phyloP scores from a whole-genome alignment of 164 flowering plant species.

The Stephania cephalantha region DNA sequence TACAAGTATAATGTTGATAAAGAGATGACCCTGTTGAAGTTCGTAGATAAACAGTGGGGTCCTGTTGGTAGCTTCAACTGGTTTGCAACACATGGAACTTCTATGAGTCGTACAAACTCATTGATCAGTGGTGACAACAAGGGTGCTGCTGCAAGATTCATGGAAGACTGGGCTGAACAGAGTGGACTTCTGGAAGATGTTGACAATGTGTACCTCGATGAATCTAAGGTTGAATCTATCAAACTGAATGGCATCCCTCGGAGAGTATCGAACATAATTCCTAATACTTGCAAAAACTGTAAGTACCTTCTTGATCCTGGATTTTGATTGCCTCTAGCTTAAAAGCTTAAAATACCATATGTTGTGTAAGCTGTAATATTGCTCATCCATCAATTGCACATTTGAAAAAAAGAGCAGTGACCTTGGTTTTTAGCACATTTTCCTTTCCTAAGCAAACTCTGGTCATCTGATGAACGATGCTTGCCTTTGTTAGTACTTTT shows the following conservation, averaged over 20 bases:
- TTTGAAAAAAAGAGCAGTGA: not conserved
- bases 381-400: not conserved
- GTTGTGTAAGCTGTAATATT: not conserved
- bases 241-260: constrained; percentile 38
- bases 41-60: constrained; percentile 91
- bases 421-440: not conserved
- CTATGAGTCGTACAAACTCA: constrained; percentile 95
- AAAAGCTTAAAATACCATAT: not conserved
- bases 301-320: constrained; percentile 21
- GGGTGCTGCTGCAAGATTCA: constrained; percentile 97
- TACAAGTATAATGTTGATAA: constrained; percentile 92
- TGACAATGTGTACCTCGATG: constrained; percentile 21
- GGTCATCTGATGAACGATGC: not conserved
- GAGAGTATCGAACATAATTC: constrained; percentile 68
- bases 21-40: constrained; percentile 96
- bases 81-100: constrained; percentile 99
- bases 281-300: constrained; percentile 40
- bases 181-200: constrained; percentile 19
- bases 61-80: constrained; percentile 96
- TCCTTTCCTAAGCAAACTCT: not conserved
- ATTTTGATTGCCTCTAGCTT: not conserved
- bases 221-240: constrained; percentile 5
- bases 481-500: not conserved
- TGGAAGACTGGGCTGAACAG: constrained; percentile 96
- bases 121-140: constrained; percentile 98